Conservation (phyloP, 345 rosid genomes). For the Corchorus olitorius region DNA sequence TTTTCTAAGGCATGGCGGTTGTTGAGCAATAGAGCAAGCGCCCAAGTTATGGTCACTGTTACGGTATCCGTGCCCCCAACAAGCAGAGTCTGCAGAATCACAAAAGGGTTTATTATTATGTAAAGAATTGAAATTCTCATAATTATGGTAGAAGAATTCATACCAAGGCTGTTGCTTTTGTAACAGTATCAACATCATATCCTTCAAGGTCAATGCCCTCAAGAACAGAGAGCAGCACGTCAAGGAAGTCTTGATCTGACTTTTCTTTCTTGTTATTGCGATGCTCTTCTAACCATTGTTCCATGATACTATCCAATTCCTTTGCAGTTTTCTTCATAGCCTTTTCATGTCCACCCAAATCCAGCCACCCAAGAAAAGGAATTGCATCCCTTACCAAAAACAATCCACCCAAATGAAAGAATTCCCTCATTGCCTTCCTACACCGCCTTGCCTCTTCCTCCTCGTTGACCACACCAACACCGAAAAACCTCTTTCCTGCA, state of each 20-base stretch:
- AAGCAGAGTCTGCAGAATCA: conserved; percentile 19
- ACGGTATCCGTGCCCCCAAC: conserved; percentile 23
- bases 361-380: conserved; percentile 39
- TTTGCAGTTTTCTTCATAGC: conserved; percentile 35
- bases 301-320: conserved; percentile 25
- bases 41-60: conserved; percentile 21
- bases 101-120: too few species aligned
- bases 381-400: conserved; percentile 31
- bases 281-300: conserved; percentile 32
- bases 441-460: conserved; percentile 26
- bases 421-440: conserved; percentile 18
- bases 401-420: conserved; percentile 22
- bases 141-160: neutral
- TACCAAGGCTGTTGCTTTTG: conserved; percentile 36
- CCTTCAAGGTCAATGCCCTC: conserved; percentile 20
- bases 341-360: conserved; percentile 39
- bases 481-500: conserved; percentile 36
- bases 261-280: neutral
- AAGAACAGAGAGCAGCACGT: conserved; percentile 28
- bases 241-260: conserved; percentile 32
- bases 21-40: conserved; percentile 25
- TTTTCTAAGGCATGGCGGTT: conserved; percentile 14
- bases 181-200: conserved; percentile 33
- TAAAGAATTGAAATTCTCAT: too few species aligned
- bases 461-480: conserved; percentile 14